phyloP scores from a whole-genome alignment of 1,284 basidiomycete species.

The Ceraceosorus guamensis region DNA sequence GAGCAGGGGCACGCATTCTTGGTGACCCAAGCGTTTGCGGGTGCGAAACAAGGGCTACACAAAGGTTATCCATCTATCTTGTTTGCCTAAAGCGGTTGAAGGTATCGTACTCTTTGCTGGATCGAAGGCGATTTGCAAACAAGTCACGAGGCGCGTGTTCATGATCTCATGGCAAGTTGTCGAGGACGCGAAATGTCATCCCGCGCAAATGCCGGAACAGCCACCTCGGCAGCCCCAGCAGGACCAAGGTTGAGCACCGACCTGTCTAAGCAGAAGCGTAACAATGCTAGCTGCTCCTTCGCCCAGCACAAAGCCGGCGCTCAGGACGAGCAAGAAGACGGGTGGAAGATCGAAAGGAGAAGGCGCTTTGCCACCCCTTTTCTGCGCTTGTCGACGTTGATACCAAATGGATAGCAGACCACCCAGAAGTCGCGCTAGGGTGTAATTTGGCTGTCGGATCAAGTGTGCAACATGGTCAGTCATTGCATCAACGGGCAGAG shows the following conservation, averaged over 20 bases:
- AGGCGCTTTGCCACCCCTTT: conserved; percentile 46
- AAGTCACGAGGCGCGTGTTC: no score
- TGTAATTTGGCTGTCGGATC: conserved; percentile 45
- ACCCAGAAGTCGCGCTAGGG: conserved; percentile 74
- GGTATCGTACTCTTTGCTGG: no score
- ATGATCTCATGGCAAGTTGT: no score
- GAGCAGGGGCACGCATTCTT: no score
- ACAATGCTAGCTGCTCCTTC: conserved; percentile 80
- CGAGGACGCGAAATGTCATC: conserved; percentile 11
- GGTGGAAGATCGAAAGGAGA: conserved; percentile 46
- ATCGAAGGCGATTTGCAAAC: no score
- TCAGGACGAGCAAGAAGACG: conserved; percentile 75
- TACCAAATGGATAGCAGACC: conserved; percentile 65
- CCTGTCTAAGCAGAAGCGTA: conserved; percentile 66
- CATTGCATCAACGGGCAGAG: no score
- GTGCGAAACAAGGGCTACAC: no score
- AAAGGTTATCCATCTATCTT: no score
- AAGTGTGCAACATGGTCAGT: not conserved
- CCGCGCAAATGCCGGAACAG: conserved; percentile 60
- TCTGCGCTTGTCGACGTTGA: conserved; percentile 9
- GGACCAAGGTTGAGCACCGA: conserved; percentile 62
- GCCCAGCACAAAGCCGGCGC: conserved; percentile 88
- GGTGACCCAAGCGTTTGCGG: no score
- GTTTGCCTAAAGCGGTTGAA: no score
- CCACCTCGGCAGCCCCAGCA: conserved; percentile 76